A percentile compares a stretch with the other conserved stretches of the same genome.
Evolutionary conservation across 192 early-diverging fungal genomes (phyloP).

Genomic region (Gonapodya sp.): DNA sequence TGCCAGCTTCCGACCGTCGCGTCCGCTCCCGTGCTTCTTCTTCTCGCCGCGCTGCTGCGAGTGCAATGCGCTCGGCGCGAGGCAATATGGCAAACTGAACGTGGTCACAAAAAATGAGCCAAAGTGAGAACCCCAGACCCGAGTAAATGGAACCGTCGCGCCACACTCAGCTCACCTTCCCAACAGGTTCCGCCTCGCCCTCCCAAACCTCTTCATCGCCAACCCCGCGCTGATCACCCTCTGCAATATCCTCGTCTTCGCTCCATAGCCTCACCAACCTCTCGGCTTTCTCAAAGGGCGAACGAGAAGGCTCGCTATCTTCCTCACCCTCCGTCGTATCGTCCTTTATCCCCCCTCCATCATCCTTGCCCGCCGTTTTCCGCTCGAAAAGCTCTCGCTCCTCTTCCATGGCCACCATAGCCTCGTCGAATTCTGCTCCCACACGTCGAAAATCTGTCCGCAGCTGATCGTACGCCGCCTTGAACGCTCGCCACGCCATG

Average conservation of each 20-base stretch:
- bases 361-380: too few species aligned
- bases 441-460: background rate
- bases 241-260: background rate
- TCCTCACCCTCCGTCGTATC: background rate
- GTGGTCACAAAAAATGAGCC: too few species aligned
- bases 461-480: background rate
- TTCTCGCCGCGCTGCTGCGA: background rate
- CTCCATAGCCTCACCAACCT: background rate
- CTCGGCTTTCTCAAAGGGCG: too few species aligned
- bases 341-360: background rate
- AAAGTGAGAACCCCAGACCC: background rate
- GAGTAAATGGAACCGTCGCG: background rate
- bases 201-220: background rate
- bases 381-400: background rate
- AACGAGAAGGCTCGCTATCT: background rate
- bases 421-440: background rate
- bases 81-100: background rate
- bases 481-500: background rate
- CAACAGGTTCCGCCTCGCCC: background rate
- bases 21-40: constrained; percentile 1
- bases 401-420: background rate
- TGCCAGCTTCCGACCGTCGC: background rate
- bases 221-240: background rate
- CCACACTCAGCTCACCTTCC: background rate
- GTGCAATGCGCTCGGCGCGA: constrained; percentile 2